Evolutionary conservation across 768 basidiomycete species (phyloP), one percentile per base, ranked within the genome.

Genomic region (Daedaleopsis nitida): DNA sequence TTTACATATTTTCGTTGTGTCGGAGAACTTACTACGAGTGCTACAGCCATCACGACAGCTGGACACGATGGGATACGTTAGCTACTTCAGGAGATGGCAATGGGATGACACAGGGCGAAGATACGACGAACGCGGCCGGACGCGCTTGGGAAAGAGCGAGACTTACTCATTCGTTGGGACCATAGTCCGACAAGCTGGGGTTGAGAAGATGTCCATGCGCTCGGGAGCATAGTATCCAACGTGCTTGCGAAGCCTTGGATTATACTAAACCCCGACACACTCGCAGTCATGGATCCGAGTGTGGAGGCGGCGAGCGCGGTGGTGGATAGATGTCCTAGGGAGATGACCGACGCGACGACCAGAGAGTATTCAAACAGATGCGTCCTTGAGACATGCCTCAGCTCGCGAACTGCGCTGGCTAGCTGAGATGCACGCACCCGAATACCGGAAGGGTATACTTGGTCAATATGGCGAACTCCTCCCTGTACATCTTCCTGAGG

Each of bases 211-310:
- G 97, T 96, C 95, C 92, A 99, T 16, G 96, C 95, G 42, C 92
- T 86, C 0, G 97, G 96, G 10, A 98, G 85, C 68, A 99, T 83
- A 0, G 96, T 96, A 72, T 99, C 97, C 19, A 99, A 84, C 0
- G 93, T 87, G 52, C 89, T 91, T 9, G 85, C 78, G 57, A 96
- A 85, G 19, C 94, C 94, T 65, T 90, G 89, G 7, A 95, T 77
- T 57, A 96, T 87, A 64, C 87, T 90, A 66, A 89, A 89, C 1
- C 85, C 89, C 1, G 91, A 86, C 13, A 85, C 83, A 62, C 75
- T 77, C 16, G 78, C 76, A 0, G 81, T 82, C 79, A 83, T 80
- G 34, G 75, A 77, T 3, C 77, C 80, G 7, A 83, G 71, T 9
- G 80, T 83, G 48, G 66, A 72, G 8, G 92, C 94, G 2, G 96